A percentile compares a stretch with the other conserved stretches of the same genome.
phyloP scores from a whole-genome alignment of 495 filamentous ascomycete species.

The Podospora anserina region DNA sequence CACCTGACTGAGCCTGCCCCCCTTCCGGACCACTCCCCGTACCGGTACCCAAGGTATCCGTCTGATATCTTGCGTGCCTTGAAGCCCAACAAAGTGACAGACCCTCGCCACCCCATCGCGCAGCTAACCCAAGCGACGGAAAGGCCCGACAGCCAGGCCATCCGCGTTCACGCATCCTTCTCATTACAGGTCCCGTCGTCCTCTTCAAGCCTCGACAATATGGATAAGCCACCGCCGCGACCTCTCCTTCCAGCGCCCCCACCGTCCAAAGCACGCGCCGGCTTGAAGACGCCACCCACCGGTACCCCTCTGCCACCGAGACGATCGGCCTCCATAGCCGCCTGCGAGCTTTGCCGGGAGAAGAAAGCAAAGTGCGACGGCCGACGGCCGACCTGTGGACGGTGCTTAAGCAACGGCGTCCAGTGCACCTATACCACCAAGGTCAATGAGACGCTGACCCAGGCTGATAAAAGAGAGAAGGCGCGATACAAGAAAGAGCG shows the following conservation, averaged over 20 bases:
- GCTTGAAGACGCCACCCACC: not conserved
- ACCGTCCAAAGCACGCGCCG: not conserved
- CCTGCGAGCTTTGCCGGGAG: not conserved
- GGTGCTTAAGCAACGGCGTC: not conserved
- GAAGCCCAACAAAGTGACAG: not conserved
- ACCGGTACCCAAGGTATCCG: not conserved
- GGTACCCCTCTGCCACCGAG: not conserved
- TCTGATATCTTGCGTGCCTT: not conserved
- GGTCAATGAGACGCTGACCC: not conserved
- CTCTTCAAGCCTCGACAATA: not conserved
- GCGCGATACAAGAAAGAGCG: not conserved
- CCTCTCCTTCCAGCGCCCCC: not conserved
- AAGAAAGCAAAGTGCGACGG: slow-evolving; percentile 10
- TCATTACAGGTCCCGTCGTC: not conserved
- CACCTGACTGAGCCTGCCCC: not conserved
- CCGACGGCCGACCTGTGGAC: not conserved
- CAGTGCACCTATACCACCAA: not conserved
- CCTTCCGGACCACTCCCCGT: not conserved
- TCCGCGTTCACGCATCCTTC: not conserved
- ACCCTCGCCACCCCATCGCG: not conserved
- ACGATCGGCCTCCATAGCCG: not conserved
- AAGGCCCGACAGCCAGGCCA: not conserved
- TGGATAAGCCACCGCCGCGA: not conserved
- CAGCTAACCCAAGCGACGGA: not conserved
- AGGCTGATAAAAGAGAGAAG: slow-evolving; percentile 1